Percentiles rank a stretch among this genome's conserved stretches.
These are phyloP conservation scores for Penicillium lagena DNA, from an alignment of 495 filamentous ascomycete genomes.

Conservation along the genomic window DNA sequence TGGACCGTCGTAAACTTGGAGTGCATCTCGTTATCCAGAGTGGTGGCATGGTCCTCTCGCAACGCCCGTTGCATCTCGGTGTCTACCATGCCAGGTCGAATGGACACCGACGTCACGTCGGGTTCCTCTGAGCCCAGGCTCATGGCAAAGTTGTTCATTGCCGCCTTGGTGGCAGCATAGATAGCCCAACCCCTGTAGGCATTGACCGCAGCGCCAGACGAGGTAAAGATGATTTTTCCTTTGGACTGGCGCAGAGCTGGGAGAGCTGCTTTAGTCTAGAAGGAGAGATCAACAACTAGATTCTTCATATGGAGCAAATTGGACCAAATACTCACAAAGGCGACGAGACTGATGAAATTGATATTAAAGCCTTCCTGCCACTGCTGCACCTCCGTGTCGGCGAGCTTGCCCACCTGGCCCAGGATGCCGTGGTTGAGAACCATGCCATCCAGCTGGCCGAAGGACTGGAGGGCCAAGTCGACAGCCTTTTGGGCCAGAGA, in stretches of 20 bases:
- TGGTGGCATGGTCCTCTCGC: conserved; percentile 58
- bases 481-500: conserved; percentile 56
- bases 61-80: conserved; percentile 90
- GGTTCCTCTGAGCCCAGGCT: conserved; percentile 77
- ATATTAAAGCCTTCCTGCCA: conserved; percentile 75
- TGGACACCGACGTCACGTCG: conserved; percentile 58
- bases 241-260: conserved; percentile 62
- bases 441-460: conserved; percentile 71
- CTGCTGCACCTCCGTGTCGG: conserved; percentile 54
- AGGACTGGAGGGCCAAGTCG: conserved; percentile 55
- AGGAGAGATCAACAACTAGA: too few relatives aligned
- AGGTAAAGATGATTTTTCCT: conserved; percentile 67
- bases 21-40: conserved; percentile 60
- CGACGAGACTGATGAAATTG: conserved; percentile 76
- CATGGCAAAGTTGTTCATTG: conserved; percentile 71
- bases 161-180: conserved; percentile 85
- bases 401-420: conserved; percentile 68
- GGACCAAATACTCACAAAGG: conserved; percentile 51
- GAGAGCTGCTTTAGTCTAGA: conserved; percentile 66
- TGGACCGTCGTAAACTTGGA: conserved; percentile 65
- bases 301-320: too few relatives aligned
- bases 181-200: conserved; percentile 69
- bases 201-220: conserved; percentile 63
- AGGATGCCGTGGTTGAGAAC: conserved; percentile 85
- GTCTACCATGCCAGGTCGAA: conserved; percentile 82